A percentile compares a stretch with the other conserved stretches of the same genome.
phyloP scores from a whole-genome alignment of 306 rosid species.

The Datisca glomerata region DNA sequence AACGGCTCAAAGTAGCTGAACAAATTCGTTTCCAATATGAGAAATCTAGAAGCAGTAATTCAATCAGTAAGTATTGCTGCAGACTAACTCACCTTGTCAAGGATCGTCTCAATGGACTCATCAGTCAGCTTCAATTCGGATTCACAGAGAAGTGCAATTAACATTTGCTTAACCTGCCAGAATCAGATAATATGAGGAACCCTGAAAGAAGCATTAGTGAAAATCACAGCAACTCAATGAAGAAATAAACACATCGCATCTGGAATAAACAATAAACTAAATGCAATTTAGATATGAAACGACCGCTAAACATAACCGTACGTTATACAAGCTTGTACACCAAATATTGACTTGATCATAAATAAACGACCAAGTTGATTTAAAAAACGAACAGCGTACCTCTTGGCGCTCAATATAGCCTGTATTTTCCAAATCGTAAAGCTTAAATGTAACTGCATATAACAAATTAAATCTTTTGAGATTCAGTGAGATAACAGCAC shows the following conservation, averaged over 20 bases:
- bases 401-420: slow-evolving; percentile 80
- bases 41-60: no score
- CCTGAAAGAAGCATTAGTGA: background rate
- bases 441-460: slow-evolving; percentile 70
- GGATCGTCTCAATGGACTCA: slow-evolving; percentile 64
- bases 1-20: no score
- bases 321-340: no score
- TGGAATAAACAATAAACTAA: no score
- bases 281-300: no score
- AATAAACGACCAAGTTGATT: background rate
- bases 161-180: slow-evolving; percentile 77
- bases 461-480: background rate
- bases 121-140: slow-evolving; percentile 72
- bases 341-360: no score
- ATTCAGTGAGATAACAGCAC: no score
- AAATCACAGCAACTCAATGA: background rate
- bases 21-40: no score
- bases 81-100: slow-evolving; percentile 53
- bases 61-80: no score
- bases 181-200: slow-evolving; percentile 5
- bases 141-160: slow-evolving; percentile 77
- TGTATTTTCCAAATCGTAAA: slow-evolving; percentile 61
- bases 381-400: slow-evolving; percentile 32
- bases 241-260: no score
- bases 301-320: no score